Conservation (phyloP, 169 alveolate species). For the Theileria parva region DNA sequence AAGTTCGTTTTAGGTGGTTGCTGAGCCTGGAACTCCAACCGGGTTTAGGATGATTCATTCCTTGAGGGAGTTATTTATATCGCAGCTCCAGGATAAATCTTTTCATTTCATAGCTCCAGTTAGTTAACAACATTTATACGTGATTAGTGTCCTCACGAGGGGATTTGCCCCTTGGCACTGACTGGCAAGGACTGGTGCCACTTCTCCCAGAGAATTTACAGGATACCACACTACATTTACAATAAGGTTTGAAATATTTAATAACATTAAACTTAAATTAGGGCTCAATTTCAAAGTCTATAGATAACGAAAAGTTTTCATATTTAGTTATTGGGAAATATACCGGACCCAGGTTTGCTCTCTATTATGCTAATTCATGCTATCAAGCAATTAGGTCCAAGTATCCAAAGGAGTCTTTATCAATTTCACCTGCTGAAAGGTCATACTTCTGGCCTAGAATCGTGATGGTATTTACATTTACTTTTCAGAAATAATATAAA, state of each 20-base stretch:
- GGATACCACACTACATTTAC: constrained; percentile 83
- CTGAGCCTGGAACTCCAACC: constrained; percentile 88
- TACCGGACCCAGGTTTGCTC: constrained; percentile 68
- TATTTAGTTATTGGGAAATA: constrained; percentile 78
- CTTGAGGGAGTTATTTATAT: constrained; percentile 83
- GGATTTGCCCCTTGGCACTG: constrained; percentile 85
- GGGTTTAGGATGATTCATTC: constrained; percentile 86
- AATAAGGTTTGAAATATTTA: constrained; percentile 64
- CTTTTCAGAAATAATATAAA: background rate
- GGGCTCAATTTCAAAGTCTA: constrained; percentile 73
- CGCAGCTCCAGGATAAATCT: constrained; percentile 70
- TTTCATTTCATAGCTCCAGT: constrained; percentile 83
- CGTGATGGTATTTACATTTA: constrained; percentile 46
- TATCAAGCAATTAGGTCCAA: background rate
- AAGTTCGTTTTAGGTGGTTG: constrained; percentile 55
- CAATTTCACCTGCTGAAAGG: constrained; percentile 70
- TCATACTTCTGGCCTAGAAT: constrained; percentile 88
- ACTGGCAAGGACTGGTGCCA: constrained; percentile 90
- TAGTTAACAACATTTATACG: background rate
- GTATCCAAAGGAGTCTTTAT: constrained; percentile 55
- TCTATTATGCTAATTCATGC: background rate
- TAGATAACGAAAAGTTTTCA: constrained; percentile 82
- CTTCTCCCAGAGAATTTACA: constrained; percentile 80
- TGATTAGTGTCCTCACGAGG: constrained; percentile 86
- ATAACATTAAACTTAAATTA: background rate